Evolutionary conservation across 352 stramenopile species (phyloP).

Genomic region (Pythium biforme): DNA sequence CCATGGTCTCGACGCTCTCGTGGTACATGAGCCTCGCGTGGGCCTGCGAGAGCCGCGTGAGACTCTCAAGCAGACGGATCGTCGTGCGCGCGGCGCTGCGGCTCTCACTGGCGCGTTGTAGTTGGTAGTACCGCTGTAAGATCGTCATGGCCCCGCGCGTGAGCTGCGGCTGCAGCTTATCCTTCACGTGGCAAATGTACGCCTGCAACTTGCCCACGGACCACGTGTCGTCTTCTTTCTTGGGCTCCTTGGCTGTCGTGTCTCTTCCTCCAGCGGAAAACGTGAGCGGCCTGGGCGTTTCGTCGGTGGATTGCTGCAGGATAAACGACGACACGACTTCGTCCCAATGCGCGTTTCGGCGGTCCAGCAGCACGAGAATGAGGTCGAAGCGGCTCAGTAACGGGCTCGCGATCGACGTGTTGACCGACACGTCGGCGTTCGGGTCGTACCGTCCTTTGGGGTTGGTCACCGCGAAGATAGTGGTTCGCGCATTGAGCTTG

Average conservation of each 20-base stretch:
- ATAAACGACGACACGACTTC: constrained; percentile 94
- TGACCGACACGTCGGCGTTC: constrained; percentile 88
- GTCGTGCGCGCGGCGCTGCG: constrained; percentile 83
- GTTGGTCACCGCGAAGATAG: constrained; percentile 96
- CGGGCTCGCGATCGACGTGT: constrained; percentile 94
- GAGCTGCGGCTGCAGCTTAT: constrained; percentile 84
- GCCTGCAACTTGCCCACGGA: constrained; percentile 88
- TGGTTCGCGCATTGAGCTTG: constrained; percentile 94
- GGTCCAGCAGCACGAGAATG: constrained; percentile 95
- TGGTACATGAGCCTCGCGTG: constrained; percentile 88
- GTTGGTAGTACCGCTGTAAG: constrained; percentile 91
- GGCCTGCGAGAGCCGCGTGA: constrained; percentile 91
- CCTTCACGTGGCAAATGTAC: constrained; percentile 92
- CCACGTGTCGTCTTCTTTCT: constrained; percentile 44
- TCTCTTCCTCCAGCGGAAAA: constrained; percentile 7
- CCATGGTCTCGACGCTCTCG: constrained; percentile 60
- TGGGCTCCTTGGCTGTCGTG: constrained; percentile 17
- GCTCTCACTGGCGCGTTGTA: constrained; percentile 63
- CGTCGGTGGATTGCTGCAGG: constrained; percentile 80
- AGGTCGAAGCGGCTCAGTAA: constrained; percentile 98
- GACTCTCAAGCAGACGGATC: constrained; percentile 93
- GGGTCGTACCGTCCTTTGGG: constrained; percentile 88
- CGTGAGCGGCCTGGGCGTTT: constrained; percentile 8
- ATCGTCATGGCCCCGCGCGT: constrained; percentile 80
- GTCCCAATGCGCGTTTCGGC: constrained; percentile 86